A percentile compares a stretch with the other conserved stretches of the same genome.
Conservation (phyloP, 148 eudicot species). For the Nepenthes gracilis region DNA sequence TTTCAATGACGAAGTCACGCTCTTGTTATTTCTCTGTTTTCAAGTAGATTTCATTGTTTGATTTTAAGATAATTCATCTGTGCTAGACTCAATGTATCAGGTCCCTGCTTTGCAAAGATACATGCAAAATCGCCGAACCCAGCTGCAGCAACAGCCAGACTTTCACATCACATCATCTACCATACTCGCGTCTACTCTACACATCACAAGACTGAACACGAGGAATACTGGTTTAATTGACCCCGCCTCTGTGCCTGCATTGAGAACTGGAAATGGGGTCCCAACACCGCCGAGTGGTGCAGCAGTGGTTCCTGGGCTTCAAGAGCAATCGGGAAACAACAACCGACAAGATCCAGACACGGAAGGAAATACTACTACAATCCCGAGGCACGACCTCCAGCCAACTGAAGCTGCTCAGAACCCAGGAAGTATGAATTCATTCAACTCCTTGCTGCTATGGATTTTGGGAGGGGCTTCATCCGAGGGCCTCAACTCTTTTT, state of each 20-base stretch:
- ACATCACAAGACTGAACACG: constrained; percentile 80
- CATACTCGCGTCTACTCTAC: constrained; percentile 82
- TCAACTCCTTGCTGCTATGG: constrained; percentile 81
- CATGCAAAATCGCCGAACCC: constrained; percentile 72
- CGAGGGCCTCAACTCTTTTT: constrained; percentile 79
- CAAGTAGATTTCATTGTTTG: background rate
- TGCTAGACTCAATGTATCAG: constrained; percentile 21
- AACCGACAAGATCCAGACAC: constrained; percentile 20
- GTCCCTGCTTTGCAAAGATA: constrained; percentile 94
- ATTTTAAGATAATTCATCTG: background rate
- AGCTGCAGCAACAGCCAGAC: constrained; percentile 87
- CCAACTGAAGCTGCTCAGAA: constrained; percentile 53
- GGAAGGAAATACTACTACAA: constrained; percentile 34
- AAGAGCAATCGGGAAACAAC: constrained; percentile 22
- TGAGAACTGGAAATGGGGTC: constrained; percentile 22
- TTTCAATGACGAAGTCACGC: background rate
- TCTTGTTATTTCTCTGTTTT: too few relatives aligned
- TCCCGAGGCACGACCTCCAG: constrained; percentile 35
- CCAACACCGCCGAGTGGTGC: constrained; percentile 22
- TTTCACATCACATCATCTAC: constrained; percentile 93
- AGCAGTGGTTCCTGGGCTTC: constrained; percentile 26
- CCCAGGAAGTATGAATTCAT: constrained; percentile 77
- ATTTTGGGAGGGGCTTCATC: constrained; percentile 88
- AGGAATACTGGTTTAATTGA: constrained; percentile 37
- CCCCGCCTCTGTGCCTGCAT: constrained; percentile 29